Conservation (phyloP, 1,139 yeast genomes). For the Debaryomycetaceae sp. region DNA sequence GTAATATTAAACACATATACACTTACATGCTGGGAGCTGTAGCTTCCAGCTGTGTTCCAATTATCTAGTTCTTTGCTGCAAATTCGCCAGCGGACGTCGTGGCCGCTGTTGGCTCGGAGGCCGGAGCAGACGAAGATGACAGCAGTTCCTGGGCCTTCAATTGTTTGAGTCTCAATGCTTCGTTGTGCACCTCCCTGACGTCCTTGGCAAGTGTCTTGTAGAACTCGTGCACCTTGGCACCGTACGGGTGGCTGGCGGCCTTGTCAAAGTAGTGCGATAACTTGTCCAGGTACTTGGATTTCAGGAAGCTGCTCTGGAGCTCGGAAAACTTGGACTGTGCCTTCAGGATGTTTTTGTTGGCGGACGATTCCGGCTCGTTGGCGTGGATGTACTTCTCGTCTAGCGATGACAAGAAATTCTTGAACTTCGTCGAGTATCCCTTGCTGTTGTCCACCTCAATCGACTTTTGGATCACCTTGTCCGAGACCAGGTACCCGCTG, state of each 20-base stretch:
- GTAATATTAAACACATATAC: background rate
- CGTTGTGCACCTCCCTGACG: slow-evolving; percentile 63
- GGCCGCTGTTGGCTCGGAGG: slow-evolving; percentile 11
- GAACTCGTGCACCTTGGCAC: slow-evolving; percentile 35
- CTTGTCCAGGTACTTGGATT: slow-evolving; percentile 18
- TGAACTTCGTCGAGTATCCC: slow-evolving; percentile 59
- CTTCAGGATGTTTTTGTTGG: slow-evolving; percentile 12
- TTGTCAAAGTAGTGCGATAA: slow-evolving; percentile 33
- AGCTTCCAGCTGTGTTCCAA: too few relatives aligned
- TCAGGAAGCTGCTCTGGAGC: slow-evolving; percentile 5
- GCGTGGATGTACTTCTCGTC: slow-evolving; percentile 62
- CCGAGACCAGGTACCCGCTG: slow-evolving; percentile 67
- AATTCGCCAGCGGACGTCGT: slow-evolving; percentile 8
- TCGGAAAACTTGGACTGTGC: slow-evolving; percentile 11
- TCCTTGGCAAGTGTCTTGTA: slow-evolving; percentile 49
- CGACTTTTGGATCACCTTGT: slow-evolving; percentile 56
- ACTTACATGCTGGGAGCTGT: background rate
- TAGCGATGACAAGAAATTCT: slow-evolving; percentile 48
- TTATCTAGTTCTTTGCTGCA: too few relatives aligned
- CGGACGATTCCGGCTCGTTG: slow-evolving; percentile 36
- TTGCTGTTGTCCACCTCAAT: slow-evolving; percentile 61
- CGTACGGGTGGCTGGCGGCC: slow-evolving; percentile 34
- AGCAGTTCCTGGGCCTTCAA: slow-evolving; percentile 39
- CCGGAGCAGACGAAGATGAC: slow-evolving; percentile 3
- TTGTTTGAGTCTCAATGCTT: slow-evolving; percentile 68